phyloP scores from a whole-genome alignment of 495 filamentous ascomycete genomes.

The Aspergillus ostianus region DNA sequence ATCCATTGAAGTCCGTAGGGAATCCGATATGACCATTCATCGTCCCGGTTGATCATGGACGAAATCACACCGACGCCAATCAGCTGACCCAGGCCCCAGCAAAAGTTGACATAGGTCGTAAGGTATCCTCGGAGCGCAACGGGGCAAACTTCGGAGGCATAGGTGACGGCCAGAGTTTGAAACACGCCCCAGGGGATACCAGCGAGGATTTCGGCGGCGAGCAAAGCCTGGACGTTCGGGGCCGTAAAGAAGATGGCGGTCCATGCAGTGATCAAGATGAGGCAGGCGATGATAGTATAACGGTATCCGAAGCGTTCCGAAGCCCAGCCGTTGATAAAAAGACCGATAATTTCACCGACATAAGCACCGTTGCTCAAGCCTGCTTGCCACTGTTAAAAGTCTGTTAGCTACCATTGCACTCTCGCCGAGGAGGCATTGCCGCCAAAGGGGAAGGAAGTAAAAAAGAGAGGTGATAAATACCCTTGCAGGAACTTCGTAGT shows the following conservation, averaged over 20 bases:
- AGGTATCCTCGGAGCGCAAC: conserved; percentile 69
- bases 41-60: conserved; percentile 54
- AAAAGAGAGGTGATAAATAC: conserved; percentile 25
- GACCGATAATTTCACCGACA: conserved; percentile 71
- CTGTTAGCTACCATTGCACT: not conserved
- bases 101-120: conserved; percentile 80
- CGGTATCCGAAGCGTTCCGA: conserved; percentile 74
- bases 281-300: conserved; percentile 67
- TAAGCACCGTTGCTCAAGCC: conserved; percentile 68
- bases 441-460: conserved; percentile 4
- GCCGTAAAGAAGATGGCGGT: conserved; percentile 78
- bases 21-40: conserved; percentile 67
- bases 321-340: conserved; percentile 73
- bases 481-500: conserved; percentile 63
- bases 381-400: conserved; percentile 60
- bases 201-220: conserved; percentile 72
- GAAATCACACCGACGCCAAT: conserved; percentile 74
- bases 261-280: conserved; percentile 64
- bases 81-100: conserved; percentile 76
- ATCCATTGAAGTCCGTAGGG: conserved; percentile 81
- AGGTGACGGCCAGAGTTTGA: conserved; percentile 76
- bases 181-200: conserved; percentile 83
- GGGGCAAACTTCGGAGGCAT: conserved; percentile 77
- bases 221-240: conserved; percentile 62
- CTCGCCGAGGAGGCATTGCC: not conserved